A percentile compares a stretch with the other conserved stretches of the same genome.
These are phyloP conservation scores for Aspergillus spinulosporus DNA, from an alignment of 2,329 filamentous ascomycete genomes.

Conservation along the genomic window DNA sequence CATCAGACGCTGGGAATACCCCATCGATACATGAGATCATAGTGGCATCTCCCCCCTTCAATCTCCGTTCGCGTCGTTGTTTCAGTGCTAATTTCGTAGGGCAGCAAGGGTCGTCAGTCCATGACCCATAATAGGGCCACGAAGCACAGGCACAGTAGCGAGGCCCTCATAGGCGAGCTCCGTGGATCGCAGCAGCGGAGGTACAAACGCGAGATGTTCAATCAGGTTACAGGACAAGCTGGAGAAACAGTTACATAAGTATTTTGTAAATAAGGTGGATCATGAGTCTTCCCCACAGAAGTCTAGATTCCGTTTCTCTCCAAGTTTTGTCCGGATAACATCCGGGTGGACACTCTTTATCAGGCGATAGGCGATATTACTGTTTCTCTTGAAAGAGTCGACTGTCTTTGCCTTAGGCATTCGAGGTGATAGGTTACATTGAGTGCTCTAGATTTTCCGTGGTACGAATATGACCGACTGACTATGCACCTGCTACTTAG, in stretches of 20 bases:
- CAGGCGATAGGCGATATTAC: background rate
- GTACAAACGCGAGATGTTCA: background rate
- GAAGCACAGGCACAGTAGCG: background rate
- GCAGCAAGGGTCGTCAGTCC: background rate
- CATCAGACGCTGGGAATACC: background rate
- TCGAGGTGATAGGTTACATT: no score
- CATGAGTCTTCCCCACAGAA: slow-evolving; percentile 3
- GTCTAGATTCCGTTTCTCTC: background rate
- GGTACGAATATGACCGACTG: no score
- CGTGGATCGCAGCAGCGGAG: slow-evolving; percentile 1
- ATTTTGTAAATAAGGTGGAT: background rate
- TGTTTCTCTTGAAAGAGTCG: no score
- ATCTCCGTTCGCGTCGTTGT: background rate
- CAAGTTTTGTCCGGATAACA: background rate
- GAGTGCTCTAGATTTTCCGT: no score
- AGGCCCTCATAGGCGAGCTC: slow-evolving; percentile 2
- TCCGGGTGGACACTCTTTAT: background rate
- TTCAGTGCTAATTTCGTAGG: background rate
- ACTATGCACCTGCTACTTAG: background rate
- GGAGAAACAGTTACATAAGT: slow-evolving; percentile 4
- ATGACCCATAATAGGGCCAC: background rate
- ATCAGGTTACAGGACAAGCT: background rate
- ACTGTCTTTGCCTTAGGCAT: no score
- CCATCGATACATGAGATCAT: background rate
- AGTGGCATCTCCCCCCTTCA: background rate